These are phyloP conservation scores for Colletotrichum shisoi DNA, from an alignment of 2,329 filamentous ascomycete species.

Conservation along the genomic window DNA sequence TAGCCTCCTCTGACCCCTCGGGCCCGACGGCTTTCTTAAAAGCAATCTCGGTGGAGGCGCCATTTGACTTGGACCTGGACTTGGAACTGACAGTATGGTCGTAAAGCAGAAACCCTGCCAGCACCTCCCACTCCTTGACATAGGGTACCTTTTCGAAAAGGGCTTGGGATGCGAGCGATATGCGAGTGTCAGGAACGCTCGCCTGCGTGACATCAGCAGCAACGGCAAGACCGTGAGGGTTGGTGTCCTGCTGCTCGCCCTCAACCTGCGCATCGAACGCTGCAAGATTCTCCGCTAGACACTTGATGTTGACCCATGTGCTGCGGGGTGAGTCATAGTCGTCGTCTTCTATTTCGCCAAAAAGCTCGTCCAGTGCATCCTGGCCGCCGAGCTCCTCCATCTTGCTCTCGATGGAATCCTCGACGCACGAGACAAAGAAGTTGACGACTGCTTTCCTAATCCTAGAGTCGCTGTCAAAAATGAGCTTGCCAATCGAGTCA, in stretches of 20 bases:
- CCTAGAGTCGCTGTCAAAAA: constrained; percentile 85
- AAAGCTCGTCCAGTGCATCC: constrained; percentile 76
- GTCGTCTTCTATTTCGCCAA: constrained; percentile 75
- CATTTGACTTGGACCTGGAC: constrained; percentile 60
- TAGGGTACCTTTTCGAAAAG: constrained; percentile 84
- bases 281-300: constrained; percentile 81
- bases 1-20: constrained; percentile 77
- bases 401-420: constrained; percentile 79
- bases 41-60: constrained; percentile 66
- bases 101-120: constrained; percentile 89
- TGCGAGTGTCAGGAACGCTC: constrained; percentile 76
- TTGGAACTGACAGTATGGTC: constrained; percentile 78
- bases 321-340: constrained; percentile 78
- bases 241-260: constrained; percentile 60
- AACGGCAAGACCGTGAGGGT: constrained; percentile 57
- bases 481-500: constrained; percentile 83
- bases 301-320: constrained; percentile 92
- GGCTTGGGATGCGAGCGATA: constrained; percentile 83
- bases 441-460: constrained; percentile 87
- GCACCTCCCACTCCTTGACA: constrained; percentile 83
- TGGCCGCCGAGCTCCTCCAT: constrained; percentile 85
- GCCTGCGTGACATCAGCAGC: constrained; percentile 67
- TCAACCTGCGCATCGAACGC: constrained; percentile 78
- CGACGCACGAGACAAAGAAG: constrained; percentile 89
- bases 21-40: constrained; percentile 79